phyloP scores from a whole-genome alignment of 208 protist species.

The Trypanosoma brucei region DNA sequence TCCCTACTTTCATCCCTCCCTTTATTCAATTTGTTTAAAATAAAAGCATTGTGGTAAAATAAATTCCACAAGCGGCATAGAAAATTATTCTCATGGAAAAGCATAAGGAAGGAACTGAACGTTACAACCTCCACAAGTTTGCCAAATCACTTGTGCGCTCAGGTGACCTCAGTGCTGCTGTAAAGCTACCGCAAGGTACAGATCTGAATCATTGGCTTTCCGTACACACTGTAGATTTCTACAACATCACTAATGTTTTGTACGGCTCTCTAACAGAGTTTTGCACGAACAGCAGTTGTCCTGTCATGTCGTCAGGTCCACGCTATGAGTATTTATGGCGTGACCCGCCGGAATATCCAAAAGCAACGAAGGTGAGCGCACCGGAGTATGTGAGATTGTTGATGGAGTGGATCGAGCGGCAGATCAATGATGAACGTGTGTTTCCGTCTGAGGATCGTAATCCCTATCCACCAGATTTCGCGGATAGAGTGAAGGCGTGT shows the following conservation, averaged over 20 bases:
- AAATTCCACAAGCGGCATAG: constrained; percentile 42
- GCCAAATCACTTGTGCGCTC: constrained; percentile 74
- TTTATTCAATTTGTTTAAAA: too few species aligned
- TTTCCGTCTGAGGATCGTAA: constrained; percentile 94
- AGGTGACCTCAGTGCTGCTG: constrained; percentile 93
- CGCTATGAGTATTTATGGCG: constrained; percentile 97
- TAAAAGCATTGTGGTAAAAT: too few species aligned
- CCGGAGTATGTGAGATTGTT: constrained; percentile 97
- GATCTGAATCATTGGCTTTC: constrained; percentile 97
- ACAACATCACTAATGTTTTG: constrained; percentile 98
- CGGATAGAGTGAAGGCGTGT: constrained; percentile 91
- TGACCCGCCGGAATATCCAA: constrained; percentile 94
- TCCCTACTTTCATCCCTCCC: too few species aligned
- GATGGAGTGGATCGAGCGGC: constrained; percentile 97
- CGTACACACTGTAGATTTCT: constrained; percentile 98
- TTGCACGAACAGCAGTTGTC: constrained; percentile 94
- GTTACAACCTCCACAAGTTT: constrained; percentile 94
- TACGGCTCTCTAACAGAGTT: constrained; percentile 99
- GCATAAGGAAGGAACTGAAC: constrained; percentile 92
- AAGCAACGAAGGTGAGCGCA: constrained; percentile 93
- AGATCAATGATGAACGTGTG: constrained; percentile 95
- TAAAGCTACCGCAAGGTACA: constrained; percentile 93
- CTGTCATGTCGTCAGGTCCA: constrained; percentile 95
- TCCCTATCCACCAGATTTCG: constrained; percentile 86
- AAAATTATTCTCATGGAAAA: constrained; percentile 94